These are phyloP conservation scores for Sclerotinia glacialis DNA, from an alignment of 2,329 filamentous ascomycete species.

Conservation along the genomic window DNA sequence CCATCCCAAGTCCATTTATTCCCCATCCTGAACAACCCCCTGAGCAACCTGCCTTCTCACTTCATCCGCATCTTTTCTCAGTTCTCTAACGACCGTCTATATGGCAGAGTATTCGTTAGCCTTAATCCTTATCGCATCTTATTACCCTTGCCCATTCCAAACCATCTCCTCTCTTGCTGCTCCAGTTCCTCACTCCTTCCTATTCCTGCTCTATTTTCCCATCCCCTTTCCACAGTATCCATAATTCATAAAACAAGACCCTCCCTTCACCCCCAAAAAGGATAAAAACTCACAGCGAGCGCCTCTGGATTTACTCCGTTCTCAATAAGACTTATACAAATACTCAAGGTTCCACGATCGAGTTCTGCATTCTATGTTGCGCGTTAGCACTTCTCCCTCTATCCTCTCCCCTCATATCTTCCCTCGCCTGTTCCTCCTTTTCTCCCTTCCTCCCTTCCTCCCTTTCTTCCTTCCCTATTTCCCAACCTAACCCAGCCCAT, in stretches of 20 bases:
- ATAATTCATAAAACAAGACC: no score
- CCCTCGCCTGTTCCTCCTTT: neutral
- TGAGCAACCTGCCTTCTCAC: constrained; percentile 25
- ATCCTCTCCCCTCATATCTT: no score
- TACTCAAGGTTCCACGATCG: constrained; percentile 83
- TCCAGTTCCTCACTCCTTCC: neutral
- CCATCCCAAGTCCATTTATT: neutral
- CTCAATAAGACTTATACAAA: constrained; percentile 95
- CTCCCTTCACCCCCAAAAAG: no score
- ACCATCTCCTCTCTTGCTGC: neutral
- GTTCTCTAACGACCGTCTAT: constrained; percentile 39
- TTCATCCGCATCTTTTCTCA: constrained; percentile 38
- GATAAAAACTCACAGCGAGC: constrained; percentile 65
- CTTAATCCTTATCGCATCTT: neutral
- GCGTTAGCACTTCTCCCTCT: constrained; percentile 9
- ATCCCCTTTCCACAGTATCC: no score
- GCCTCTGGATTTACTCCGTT: constrained; percentile 96
- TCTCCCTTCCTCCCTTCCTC: no score
- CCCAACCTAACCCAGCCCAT: no score
- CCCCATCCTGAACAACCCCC: neutral
- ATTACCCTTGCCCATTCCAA: accelerated
- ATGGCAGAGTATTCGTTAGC: neutral
- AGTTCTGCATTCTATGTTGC: constrained; percentile 79
- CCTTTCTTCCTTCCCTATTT: no score
- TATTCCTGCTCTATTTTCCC: constrained; percentile 8